Conservation (phyloP, 495 filamentous ascomycete species). For the Bombardia bombarda region DNA sequence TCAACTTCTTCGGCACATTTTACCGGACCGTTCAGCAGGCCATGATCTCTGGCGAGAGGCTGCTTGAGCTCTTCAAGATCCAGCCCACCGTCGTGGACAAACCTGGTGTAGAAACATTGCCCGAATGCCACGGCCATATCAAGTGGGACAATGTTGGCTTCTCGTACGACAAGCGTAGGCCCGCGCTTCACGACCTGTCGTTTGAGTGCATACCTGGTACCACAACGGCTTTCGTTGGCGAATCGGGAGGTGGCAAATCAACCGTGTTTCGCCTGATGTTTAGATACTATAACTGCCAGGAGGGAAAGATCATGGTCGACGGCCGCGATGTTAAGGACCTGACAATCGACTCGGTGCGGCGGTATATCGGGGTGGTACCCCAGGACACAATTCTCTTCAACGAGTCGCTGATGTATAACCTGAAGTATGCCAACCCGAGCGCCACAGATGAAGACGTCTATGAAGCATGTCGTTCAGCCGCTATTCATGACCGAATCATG, state of each 20-base stretch:
- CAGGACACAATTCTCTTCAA: constrained; percentile 97
- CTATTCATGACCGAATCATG: constrained; percentile 93
- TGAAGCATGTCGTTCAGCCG: constrained; percentile 82
- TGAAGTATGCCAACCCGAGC: constrained; percentile 83
- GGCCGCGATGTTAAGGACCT: constrained; percentile 74
- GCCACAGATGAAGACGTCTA: constrained; percentile 83
- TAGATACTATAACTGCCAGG: constrained; percentile 80
- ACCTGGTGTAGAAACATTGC: constrained; percentile 39
- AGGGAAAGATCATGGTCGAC: constrained; percentile 75
- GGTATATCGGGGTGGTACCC: constrained; percentile 88
- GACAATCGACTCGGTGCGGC: constrained; percentile 87
- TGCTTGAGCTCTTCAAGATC: constrained; percentile 86
- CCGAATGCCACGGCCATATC: constrained; percentile 69
- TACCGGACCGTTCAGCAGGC: constrained; percentile 93
- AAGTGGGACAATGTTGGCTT: constrained; percentile 83
- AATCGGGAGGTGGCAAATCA: constrained; percentile 94
- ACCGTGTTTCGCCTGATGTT: constrained; percentile 95
- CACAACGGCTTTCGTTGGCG: constrained; percentile 90
- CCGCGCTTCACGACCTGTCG: constrained; percentile 71
- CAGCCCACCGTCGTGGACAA: constrained; percentile 81
- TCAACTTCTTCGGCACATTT: constrained; percentile 98
- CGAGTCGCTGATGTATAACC: constrained; percentile 91
- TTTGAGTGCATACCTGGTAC: constrained; percentile 84
- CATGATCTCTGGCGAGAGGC: constrained; percentile 92
- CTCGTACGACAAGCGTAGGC: constrained; percentile 79